Evolutionary conservation across 768 basidiomycete species (phyloP).

Genomic region (Russula ochroleuca): DNA sequence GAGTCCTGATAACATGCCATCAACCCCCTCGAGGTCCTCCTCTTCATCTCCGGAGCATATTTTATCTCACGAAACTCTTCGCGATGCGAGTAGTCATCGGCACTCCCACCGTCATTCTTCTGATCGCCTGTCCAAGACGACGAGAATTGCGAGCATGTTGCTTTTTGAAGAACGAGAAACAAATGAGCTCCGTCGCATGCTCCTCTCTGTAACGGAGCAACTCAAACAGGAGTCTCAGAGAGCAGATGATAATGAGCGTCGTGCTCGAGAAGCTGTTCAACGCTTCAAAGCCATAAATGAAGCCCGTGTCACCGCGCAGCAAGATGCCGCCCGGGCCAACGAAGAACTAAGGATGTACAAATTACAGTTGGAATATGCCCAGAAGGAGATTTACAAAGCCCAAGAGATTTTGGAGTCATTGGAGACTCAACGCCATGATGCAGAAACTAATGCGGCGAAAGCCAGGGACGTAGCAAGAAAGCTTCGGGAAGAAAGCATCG

Average conservation of each 20-base stretch:
- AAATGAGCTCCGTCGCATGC: conserved; percentile 38
- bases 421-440: conserved; percentile 46
- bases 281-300: conserved; percentile 35
- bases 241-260: conserved; percentile 36
- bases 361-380: conserved; percentile 53
- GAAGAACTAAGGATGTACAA: conserved; percentile 57
- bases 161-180: conserved; percentile 42
- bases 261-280: conserved; percentile 34
- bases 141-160: conserved; percentile 30
- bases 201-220: conserved; percentile 39
- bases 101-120: conserved; percentile 15
- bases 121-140: conserved; percentile 23
- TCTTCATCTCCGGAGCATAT: conserved; percentile 19
- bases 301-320: conserved; percentile 33
- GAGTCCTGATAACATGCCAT: conserved; percentile 14
- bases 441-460: conserved; percentile 44
- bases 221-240: conserved; percentile 39
- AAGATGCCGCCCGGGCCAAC: conserved; percentile 34
- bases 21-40: conserved; percentile 16
- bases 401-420: conserved; percentile 49
- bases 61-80: conserved; percentile 16
- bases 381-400: conserved; percentile 53
- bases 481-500: conserved; percentile 44
- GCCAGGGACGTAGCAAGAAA: conserved; percentile 45
- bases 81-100: conserved; percentile 9